Evolutionary conservation across 2,329 filamentous ascomycete genomes (phyloP).

Genomic region (Tolypocladium amazonense): DNA sequence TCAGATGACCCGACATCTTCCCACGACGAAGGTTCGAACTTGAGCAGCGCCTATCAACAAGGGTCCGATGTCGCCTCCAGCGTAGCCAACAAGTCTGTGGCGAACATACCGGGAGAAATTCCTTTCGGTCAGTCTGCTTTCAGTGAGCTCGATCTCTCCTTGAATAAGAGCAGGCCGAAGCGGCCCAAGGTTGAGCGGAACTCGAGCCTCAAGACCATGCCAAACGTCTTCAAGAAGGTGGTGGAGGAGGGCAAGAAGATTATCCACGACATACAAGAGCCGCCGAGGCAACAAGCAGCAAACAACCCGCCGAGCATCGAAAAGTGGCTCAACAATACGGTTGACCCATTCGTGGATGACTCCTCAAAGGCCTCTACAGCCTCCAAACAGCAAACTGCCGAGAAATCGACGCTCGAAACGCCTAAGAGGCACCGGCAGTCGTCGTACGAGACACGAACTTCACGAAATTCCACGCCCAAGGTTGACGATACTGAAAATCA

Average conservation of each 20-base stretch:
- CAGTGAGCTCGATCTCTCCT: constrained; percentile 49
- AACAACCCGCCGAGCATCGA: constrained; percentile 56
- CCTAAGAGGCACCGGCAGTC: constrained; percentile 1
- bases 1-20: constrained; percentile 16
- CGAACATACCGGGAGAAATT: constrained; percentile 46
- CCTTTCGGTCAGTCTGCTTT: constrained; percentile 58
- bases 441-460: neutral
- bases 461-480: constrained; percentile 1
- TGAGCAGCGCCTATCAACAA: constrained; percentile 13
- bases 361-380: neutral
- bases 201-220: constrained; percentile 47
- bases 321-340: constrained; percentile 52
- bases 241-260: constrained; percentile 56
- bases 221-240: constrained; percentile 55
- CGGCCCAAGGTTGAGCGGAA: constrained; percentile 39
- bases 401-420: neutral
- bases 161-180: constrained; percentile 29
- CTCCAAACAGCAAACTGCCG: neutral
- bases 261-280: constrained; percentile 48
- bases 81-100: constrained; percentile 39
- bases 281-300: constrained; percentile 33
- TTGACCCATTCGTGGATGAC: constrained; percentile 49
- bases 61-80: constrained; percentile 24
- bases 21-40: constrained; percentile 17
- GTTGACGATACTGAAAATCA: constrained; percentile 4